These are phyloP conservation scores for Lasiosphaeria ovina DNA, from an alignment of 495 filamentous ascomycete genomes.

Conservation along the genomic window DNA sequence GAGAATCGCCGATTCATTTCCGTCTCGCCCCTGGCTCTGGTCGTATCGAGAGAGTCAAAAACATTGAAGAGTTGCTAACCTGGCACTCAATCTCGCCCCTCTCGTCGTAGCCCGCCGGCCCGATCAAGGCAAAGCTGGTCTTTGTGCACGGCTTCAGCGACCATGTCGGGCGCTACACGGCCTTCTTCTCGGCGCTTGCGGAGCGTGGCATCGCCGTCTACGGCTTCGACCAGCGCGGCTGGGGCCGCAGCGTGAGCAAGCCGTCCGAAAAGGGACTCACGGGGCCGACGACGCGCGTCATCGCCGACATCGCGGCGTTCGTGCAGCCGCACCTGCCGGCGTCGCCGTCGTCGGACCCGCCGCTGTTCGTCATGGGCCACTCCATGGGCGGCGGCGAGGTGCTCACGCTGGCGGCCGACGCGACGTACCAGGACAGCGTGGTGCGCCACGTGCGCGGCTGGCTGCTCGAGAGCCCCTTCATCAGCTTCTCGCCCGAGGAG, in stretches of 20 bases:
- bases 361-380: conserved; percentile 85
- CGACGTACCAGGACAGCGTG: conserved; percentile 42
- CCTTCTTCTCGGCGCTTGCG: conserved; percentile 66
- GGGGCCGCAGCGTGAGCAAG: conserved; percentile 51
- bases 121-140: conserved; percentile 63
- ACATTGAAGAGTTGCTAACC: background rate
- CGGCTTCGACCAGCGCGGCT: conserved; percentile 77
- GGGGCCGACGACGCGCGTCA: conserved; percentile 66
- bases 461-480: conserved; percentile 66
- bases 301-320: conserved; percentile 75
- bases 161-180: conserved; percentile 72
- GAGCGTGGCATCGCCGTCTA: conserved; percentile 68
- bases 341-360: conserved; percentile 29
- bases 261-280: conserved; percentile 60
- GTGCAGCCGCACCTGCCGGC: conserved; percentile 45
- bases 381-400: conserved; percentile 75
- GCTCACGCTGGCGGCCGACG: conserved; percentile 47
- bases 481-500: conserved; percentile 62
- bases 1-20: background rate
- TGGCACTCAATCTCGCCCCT: background rate
- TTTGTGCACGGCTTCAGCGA: conserved; percentile 89
- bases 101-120: conserved; percentile 44
- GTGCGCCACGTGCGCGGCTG: conserved; percentile 57
- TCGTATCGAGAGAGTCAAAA: conserved; percentile 9
- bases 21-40: background rate